Evolutionary conservation across 306 rosid species (phyloP).

Genomic region (Dryas alaskensis): DNA sequence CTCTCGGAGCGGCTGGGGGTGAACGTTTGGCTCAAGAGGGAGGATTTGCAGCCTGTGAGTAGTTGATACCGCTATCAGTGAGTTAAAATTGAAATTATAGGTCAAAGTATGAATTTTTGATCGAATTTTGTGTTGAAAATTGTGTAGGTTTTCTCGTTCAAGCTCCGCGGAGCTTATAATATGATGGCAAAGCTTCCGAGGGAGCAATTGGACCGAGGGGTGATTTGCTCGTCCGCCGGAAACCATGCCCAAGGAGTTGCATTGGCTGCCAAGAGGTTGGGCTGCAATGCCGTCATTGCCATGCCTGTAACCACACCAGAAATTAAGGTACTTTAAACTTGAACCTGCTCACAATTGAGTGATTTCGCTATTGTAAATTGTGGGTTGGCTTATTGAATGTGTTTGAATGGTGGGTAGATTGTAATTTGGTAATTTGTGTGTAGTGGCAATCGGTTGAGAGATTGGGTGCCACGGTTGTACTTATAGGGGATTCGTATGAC

Average conservation of each 20-base stretch:
- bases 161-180: constrained; percentile 96
- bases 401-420: neutral
- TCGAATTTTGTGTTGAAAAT: constrained; percentile 2
- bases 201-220: constrained; percentile 73
- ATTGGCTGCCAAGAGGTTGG: constrained; percentile 70
- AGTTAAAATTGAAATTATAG: neutral
- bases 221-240: constrained; percentile 96
- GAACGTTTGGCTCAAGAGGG: constrained; percentile 83
- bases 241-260: constrained; percentile 99
- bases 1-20: constrained; percentile 68
- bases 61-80: neutral
- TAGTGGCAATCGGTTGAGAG: constrained; percentile 89
- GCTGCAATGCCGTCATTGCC: constrained; percentile 73
- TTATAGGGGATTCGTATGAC: constrained; percentile 84
- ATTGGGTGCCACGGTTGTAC: constrained; percentile 82
- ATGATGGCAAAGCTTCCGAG: constrained; percentile 85
- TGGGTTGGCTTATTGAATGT: neutral
- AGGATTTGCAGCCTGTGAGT: constrained; percentile 88
- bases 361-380: neutral
- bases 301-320: constrained; percentile 95
- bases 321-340: constrained; percentile 57
- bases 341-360: no score
- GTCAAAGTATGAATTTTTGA: neutral
- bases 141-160: constrained; percentile 81
- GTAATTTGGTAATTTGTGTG: neutral